Evolutionary conservation across 2,329 filamentous ascomycete species (phyloP).

Genomic region (Neoarthrinium moseri): DNA sequence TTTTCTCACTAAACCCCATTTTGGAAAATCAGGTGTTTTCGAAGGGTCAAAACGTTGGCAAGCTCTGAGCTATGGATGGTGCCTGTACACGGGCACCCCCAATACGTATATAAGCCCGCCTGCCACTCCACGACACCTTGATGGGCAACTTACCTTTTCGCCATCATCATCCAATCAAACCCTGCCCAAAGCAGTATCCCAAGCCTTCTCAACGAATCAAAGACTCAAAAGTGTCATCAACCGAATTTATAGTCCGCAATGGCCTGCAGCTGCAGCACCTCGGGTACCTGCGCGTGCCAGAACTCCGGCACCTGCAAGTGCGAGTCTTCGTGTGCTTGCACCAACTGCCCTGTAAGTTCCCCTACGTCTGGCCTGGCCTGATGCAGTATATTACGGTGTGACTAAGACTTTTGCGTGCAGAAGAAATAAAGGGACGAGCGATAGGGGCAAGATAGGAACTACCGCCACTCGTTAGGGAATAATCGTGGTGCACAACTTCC

Average conservation of each 20-base stretch:
- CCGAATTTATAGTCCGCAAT: background rate
- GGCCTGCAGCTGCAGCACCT: constrained; percentile 1
- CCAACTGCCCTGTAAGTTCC: constrained; percentile 1
- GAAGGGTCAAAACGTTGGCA: background rate
- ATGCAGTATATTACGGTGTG: background rate
- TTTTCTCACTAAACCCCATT: background rate
- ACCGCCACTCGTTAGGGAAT: too few species aligned
- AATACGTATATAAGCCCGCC: background rate
- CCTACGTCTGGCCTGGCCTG: background rate
- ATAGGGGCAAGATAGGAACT: background rate
- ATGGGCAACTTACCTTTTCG: background rate
- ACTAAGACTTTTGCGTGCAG: background rate
- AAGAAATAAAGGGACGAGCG: background rate
- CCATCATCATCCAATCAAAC: background rate
- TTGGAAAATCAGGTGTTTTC: background rate
- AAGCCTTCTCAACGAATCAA: background rate
- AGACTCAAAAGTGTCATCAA: background rate
- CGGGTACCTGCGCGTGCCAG: constrained; percentile 2
- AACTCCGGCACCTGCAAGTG: constrained; percentile 2
- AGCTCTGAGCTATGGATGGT: background rate
- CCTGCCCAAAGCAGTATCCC: background rate
- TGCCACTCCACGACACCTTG: background rate
- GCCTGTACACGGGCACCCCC: background rate
- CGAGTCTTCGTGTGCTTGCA: background rate
- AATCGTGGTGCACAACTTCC: too few species aligned